Conservation (phyloP, 83 land plant genomes). For the Thuja plicata region DNA sequence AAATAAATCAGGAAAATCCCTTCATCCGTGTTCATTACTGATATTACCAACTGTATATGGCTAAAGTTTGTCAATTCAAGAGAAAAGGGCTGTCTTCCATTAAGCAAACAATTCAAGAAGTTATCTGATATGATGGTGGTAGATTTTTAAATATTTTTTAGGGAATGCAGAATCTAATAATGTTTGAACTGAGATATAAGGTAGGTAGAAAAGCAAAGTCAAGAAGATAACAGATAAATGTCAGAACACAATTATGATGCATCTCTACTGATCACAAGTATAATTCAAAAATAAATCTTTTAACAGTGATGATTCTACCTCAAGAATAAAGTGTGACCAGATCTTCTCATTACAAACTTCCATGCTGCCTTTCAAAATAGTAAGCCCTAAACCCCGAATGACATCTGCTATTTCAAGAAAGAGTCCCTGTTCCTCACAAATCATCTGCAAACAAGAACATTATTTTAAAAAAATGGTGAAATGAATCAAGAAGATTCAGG, state of each 20-base stretch:
- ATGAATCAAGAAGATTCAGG: not conserved
- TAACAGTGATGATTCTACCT: constrained; percentile 22
- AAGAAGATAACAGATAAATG: not conserved
- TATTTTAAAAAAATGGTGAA: not conserved
- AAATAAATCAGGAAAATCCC: not conserved
- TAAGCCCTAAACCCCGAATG: constrained; percentile 47
- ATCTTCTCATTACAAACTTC: constrained; percentile 44
- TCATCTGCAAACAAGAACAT: constrained; percentile 38
- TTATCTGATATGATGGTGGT: not conserved
- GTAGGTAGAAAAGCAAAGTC: not conserved
- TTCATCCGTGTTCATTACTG: not conserved
- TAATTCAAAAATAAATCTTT: not conserved
- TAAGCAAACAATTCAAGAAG: not conserved
- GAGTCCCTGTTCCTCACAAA: constrained; percentile 41
- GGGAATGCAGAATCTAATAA: not conserved
- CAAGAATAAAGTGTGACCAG: constrained; percentile 53
- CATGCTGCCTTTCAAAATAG: constrained; percentile 60
- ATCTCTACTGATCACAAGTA: not conserved
- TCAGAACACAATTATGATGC: not conserved
- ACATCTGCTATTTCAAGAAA: constrained; percentile 63
- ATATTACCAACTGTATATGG: not conserved
- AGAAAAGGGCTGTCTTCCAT: not conserved
- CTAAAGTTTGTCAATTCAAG: not conserved
- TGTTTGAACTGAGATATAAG: not conserved
- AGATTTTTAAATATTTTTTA: not conserved